Conservation (phyloP, 257 asterid species). For the Jacaranda copaia region DNA sequence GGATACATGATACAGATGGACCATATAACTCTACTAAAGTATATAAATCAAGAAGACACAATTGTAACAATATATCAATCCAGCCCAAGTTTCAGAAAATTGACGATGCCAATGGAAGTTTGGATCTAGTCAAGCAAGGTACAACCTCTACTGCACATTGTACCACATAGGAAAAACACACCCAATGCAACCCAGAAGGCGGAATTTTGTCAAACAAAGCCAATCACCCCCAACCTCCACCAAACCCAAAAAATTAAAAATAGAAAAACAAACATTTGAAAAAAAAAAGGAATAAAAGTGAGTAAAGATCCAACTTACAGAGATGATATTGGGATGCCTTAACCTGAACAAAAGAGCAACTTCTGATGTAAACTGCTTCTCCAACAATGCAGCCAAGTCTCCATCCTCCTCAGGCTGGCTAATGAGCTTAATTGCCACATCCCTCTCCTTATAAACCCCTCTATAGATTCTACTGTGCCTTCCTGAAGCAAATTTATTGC, state of each 20-base stretch:
- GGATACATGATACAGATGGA: background rate
- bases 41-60: background rate
- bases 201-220: background rate
- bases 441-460: constrained; percentile 86
- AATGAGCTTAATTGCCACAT: constrained; percentile 93
- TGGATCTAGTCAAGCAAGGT: constrained; percentile 31
- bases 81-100: constrained; percentile 16
- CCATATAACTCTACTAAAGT: background rate
- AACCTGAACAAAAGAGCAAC: constrained; percentile 83
- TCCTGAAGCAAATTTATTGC: constrained; percentile 93
- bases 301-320: constrained; percentile 59
- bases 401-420: constrained; percentile 97
- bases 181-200: constrained; percentile 11
- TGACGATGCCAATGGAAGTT: constrained; percentile 27
- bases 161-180: constrained; percentile 9
- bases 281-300: background rate
- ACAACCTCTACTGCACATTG: constrained; percentile 28
- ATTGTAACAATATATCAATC: background rate
- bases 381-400: constrained; percentile 87
- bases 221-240: background rate
- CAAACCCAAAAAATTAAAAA: background rate
- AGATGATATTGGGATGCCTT: constrained; percentile 89
- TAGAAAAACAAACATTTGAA: background rate
- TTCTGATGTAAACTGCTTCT: constrained; percentile 89
- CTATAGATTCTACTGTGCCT: constrained; percentile 93